Evolutionary conservation across 352 stramenopile genomes (phyloP), one percentile per base, ranked within the genome.

Genomic region (Peronosclerospora sorghi): DNA sequence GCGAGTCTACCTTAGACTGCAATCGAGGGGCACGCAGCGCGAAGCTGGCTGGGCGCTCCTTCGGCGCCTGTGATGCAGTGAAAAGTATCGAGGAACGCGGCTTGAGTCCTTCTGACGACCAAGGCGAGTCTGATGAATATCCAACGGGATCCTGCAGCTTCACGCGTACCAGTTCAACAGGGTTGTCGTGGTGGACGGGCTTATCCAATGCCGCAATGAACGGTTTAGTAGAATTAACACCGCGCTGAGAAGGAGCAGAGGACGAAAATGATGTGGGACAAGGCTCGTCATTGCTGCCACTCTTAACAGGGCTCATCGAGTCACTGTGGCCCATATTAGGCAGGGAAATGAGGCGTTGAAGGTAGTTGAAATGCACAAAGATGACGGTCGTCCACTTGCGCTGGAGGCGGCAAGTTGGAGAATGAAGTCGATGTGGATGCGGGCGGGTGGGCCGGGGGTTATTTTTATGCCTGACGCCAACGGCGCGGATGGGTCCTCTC

Each of bases 31-130:
- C 53, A 26, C 58, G 58, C 36, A 67, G 45, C 24, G 45, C 24
- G 17, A 67, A 60, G 37, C 48, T 52, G 8, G 41, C 32, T 8
- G 54, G 45, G 32, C 42, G 58, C 10, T 62, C 48, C n/a, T 28
- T 48, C 38, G 54, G 23, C 14, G 41, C 29, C 39, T 67, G 58
- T 19, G 57, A 62, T 26, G 54, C 30, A 5, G 58, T 67, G 42
- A 78, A 83, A 14, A 86, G 62, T 35, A 74, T 51, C 18, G 74
- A 65, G 1, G 60, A 44, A 34, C 65, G 66, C 14, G 62, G 36
- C 17, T 62, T 48, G 17, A 86, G 59, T 10, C 75, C 73, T 38
- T 80, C 73, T 9, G 70, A 64, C 19, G 75, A 76, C 75, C 75
- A 88, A 17, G 84, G 42, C 19, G 72, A 54, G 26, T 65, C 53